A percentile compares a stretch with the other conserved stretches of the same genome.
Evolutionary conservation across 345 rosid genomes (phyloP).

Genomic region (Citrus maxima): DNA sequence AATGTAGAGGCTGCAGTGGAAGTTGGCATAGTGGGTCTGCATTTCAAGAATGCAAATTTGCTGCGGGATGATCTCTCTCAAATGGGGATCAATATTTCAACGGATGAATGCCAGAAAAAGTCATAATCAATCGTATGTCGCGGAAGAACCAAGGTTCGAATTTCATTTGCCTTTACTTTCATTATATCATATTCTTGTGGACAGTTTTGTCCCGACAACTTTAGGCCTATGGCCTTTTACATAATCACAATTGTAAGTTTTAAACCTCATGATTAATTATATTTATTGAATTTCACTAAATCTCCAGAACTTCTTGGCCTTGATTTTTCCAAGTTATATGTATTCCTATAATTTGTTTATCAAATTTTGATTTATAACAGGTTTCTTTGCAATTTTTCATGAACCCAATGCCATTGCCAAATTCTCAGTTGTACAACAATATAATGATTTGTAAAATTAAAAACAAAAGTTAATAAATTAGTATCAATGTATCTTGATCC

Average conservation of each 20-base stretch:
- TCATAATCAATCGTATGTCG: slow-evolving; percentile 3
- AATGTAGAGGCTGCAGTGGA: slow-evolving; percentile 72
- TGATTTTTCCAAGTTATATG: neutral
- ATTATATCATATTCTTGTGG: neutral
- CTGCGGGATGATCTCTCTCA: slow-evolving; percentile 46
- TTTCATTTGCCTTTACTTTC: neutral
- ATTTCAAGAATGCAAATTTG: slow-evolving; percentile 53
- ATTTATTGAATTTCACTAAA: neutral
- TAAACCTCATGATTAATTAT: no score
- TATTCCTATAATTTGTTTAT: no score
- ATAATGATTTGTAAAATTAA: no score
- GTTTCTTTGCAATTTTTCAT: neutral
- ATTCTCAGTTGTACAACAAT: neutral
- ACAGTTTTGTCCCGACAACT: neutral
- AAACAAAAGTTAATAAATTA: no score
- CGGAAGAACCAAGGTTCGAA: neutral
- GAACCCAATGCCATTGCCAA: neutral
- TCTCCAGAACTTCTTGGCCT: neutral
- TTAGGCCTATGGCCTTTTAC: neutral
- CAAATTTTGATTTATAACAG: no score
- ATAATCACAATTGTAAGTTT: neutral
- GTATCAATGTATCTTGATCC: no score
- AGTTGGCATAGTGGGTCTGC: slow-evolving; percentile 67
- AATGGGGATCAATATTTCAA: slow-evolving; percentile 46
- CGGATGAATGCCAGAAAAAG: slow-evolving; percentile 9